Conservation (phyloP, 2,329 filamentous ascomycete genomes). For the Microascus cirrosus region DNA sequence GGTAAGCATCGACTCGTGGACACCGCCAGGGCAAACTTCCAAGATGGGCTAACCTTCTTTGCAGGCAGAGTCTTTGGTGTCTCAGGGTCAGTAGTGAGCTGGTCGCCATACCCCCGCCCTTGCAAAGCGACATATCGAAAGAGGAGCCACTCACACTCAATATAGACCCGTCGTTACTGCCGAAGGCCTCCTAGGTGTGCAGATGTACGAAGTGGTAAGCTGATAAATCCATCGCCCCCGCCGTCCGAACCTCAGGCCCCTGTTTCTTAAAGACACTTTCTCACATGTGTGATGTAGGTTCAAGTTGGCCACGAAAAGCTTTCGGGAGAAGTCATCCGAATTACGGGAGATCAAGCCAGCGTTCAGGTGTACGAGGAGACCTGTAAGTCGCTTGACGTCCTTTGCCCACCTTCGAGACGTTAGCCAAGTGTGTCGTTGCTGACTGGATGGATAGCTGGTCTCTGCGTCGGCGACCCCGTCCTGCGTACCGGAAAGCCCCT, state of each 20-base stretch:
- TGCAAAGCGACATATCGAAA: slow-evolving; percentile 8
- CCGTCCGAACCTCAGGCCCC: neutral
- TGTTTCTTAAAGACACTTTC: neutral
- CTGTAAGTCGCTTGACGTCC: slow-evolving; percentile 42
- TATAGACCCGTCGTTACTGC: slow-evolving; percentile 82
- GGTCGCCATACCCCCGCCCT: slow-evolving; percentile 3
- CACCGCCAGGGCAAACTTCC: neutral
- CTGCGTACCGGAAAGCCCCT: slow-evolving; percentile 84
- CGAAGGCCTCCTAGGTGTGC: slow-evolving; percentile 97
- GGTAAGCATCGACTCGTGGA: slow-evolving; percentile 21
- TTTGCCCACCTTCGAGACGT: neutral
- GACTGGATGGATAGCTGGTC: slow-evolving; percentile 54
- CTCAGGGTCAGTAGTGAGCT: slow-evolving; percentile 40
- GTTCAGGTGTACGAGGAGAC: slow-evolving; percentile 99
- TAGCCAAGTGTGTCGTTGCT: neutral
- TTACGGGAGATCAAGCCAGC: slow-evolving; percentile 88
- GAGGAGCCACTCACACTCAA: neutral
- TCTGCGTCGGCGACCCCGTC: slow-evolving; percentile 92
- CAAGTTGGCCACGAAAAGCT: slow-evolving; percentile 86
- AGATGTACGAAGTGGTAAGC: slow-evolving; percentile 96
- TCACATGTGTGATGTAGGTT: slow-evolving; percentile 44
- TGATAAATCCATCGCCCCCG: neutral
- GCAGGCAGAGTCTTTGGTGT: slow-evolving; percentile 52
- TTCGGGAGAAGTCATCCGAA: slow-evolving; percentile 95
- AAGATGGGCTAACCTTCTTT: neutral